Base-by-base conservation (phyloP, 805 yeast genomes). In the Lipomyces yamadae region DNA sequence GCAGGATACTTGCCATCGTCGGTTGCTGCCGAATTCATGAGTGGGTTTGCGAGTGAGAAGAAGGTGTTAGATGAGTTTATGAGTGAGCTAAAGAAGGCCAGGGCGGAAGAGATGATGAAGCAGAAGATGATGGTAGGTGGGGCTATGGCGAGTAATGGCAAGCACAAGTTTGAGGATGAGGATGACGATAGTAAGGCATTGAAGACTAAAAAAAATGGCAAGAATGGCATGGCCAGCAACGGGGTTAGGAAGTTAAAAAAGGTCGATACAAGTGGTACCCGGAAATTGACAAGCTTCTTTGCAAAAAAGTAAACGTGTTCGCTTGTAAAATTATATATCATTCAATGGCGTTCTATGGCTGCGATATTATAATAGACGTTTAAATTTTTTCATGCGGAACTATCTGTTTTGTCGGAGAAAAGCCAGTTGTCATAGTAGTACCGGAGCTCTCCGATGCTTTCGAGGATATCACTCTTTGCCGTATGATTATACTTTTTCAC, bases 381-480 rank as follows among this genome's bases (percentile, higher is more conserved):
- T 13, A 37, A n/a, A 4, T 42, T n/a, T 15, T 37, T 24, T 42
- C 48, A 42, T 15, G 48, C 48, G 15, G 48, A n/a, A n/a, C 24
- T n/a, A 4, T 42, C 48, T 4, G 18, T 42, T 24, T 42, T 42
- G 48, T 42, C 48, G 48, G 59, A 33, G 18, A n/a, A 24, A 2
- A 80, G 82, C 75, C 90, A 92, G 73, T 89, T 80, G 24, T 88
- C 85, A 65, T 84, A 79, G 77, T 88, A 91, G 90, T 92, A 95
- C 71, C 81, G 83, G 75, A 95, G 80, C 76, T 95, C 97, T 7
- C 78, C 84, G 54, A 95, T 94, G 73, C 97, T 91, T 77, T 95
- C 99, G 59, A 90, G 72, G 58, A 95, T 95, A 77, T 95, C 99
- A 15, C 87, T 82, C 70, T 84, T 85, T 0, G 99, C 99, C 0